phyloP scores from a whole-genome alignment of 257 asterid genomes.

The Petrea volubilis region DNA sequence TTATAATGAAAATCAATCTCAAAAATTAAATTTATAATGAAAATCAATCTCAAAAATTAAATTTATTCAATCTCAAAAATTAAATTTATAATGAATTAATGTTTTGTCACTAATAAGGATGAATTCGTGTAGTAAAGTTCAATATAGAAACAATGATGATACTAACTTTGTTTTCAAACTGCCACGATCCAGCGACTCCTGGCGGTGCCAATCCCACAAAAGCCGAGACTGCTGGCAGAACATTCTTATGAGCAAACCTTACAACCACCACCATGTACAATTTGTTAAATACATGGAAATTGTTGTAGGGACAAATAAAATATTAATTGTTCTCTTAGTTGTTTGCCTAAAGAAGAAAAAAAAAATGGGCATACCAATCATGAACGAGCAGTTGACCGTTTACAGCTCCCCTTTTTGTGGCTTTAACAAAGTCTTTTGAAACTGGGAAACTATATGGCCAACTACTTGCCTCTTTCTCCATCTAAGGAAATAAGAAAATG shows the following conservation, averaged over 20 bases:
- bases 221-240: conserved; percentile 39
- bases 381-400: conserved; percentile 51
- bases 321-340: too few relatives aligned
- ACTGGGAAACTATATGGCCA: conserved; percentile 71
- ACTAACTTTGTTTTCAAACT: conserved; percentile 65
- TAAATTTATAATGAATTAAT: too few relatives aligned
- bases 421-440: conserved; percentile 46
- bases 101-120: too few relatives aligned
- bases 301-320: too few relatives aligned
- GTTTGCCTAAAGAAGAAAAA: too few relatives aligned
- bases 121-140: too few relatives aligned
- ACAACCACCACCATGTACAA: background rate
- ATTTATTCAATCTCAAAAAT: too few relatives aligned
- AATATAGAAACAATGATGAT: background rate
- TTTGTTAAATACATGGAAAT: too few relatives aligned
- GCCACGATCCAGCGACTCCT: conserved; percentile 72
- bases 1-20: too few relatives aligned
- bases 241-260: conserved; percentile 37
- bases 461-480: conserved; percentile 43
- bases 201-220: conserved; percentile 65
- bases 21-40: too few relatives aligned
- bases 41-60: too few relatives aligned
- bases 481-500: conserved; percentile 24
- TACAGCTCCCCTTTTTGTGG: conserved; percentile 52
- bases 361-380: conserved; percentile 43